Evolutionary conservation across 306 rosid species (phyloP), one percentile per base, ranked within the genome.

Genomic region (Abrus pulchellus): DNA sequence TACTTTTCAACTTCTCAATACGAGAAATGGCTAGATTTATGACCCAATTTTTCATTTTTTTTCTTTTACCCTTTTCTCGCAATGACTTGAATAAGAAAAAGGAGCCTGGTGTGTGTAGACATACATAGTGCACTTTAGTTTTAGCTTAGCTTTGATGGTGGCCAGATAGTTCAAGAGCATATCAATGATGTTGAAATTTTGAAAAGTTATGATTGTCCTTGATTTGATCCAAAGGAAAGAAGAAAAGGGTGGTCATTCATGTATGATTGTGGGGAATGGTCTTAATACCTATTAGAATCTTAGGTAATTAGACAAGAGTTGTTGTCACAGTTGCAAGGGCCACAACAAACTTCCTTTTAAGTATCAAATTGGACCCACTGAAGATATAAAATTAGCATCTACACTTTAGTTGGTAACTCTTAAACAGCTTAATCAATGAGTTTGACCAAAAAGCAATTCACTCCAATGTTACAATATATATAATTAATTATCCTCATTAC

Each of bases 251-350:
- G 86, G 85, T 68, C 84, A 45, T 27, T 72, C 53, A 76, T 66
- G 67, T 69, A 40, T 38, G 45, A n/a, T 28, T 12, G 85, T 48
- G 80, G 78, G 84, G 85, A 83, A 53, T 82, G 77, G 74, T 36
- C 74, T 78, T 83, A 45, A 45, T 57, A 85, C 79, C 89, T 61
- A 87, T 85, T 87, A 84, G 84, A 88, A 85, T 84, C 89, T 77
- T 78, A 82, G 83, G 85, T 83, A 80, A 83, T 67, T 80, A 64
- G 86, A 89, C 87, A 84, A 34, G 77, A 54, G 91, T 83, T 81
- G 87, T 81, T 86, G 91, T 62, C 91, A 81, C 83, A 83, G 88
- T 84, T 86, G 33, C 56, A 29, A 80, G 86, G 88, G 83, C 88
- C 90, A 74, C 65, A 4, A 10, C 80, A 56, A 72, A 74, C 75